Percentiles rank a stretch among this genome's conserved stretches.
These are phyloP conservation scores for Boletus calvinii DNA, from an alignment of 1,284 basidiomycete genomes.

Conservation along the genomic window DNA sequence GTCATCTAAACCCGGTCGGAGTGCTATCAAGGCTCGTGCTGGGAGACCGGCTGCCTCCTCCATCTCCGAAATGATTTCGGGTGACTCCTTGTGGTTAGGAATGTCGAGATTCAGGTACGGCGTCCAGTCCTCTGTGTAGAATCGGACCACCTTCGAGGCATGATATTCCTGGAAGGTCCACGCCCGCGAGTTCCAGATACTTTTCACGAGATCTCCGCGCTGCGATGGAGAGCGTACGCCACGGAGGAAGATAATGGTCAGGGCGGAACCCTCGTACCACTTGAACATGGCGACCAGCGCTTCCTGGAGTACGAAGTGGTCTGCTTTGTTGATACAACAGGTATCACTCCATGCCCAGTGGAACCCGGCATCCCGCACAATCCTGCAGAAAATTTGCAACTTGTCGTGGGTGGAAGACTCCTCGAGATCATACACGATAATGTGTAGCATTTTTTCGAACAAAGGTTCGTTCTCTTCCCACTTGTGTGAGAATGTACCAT, in stretches of 20 bases:
- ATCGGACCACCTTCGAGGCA: no score
- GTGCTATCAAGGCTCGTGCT: no score
- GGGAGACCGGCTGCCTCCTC: neutral
- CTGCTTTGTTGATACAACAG: no score
- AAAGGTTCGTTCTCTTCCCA: neutral
- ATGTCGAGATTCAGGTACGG: conserved; percentile 4
- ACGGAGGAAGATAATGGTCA: conserved; percentile 4
- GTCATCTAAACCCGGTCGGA: no score
- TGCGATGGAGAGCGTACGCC: neutral
- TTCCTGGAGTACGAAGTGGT: neutral
- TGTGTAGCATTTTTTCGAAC: neutral
- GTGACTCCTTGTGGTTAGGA: no score
- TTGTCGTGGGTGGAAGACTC: neutral
- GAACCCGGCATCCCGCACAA: neutral
- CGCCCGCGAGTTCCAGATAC: conserved; percentile 7
- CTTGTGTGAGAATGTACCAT: conserved; percentile 8
- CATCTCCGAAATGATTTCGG: neutral
- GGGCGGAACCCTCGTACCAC: conserved; percentile 4
- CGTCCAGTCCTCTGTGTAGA: neutral
- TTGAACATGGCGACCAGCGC: conserved; percentile 10
- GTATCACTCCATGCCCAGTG: neutral
- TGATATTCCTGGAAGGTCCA: conserved; percentile 10
- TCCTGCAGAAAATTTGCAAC: neutral
- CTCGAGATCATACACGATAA: neutral
- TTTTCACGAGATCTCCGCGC: conserved; percentile 3